Percentiles rank a stretch among this genome's conserved stretches.
These are phyloP conservation scores for Phytopythium kandeliae DNA, from an alignment of 352 stramenopile species.

Conservation along the genomic window DNA sequence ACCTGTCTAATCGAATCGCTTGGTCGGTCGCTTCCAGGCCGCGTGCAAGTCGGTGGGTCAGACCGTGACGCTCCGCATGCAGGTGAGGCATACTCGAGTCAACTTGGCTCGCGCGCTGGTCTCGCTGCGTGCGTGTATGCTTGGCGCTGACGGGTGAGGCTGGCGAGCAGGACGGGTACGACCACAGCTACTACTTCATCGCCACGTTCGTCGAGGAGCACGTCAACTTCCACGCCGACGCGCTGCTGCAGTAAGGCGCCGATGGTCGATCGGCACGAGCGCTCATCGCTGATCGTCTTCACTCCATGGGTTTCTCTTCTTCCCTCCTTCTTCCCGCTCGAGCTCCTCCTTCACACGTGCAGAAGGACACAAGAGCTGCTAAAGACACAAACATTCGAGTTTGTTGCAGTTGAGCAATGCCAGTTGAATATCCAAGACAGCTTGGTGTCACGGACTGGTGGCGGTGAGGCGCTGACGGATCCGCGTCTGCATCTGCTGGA, in stretches of 20 bases:
- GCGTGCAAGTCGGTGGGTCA: slow-evolving; percentile 80
- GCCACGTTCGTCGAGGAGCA: slow-evolving; percentile 95
- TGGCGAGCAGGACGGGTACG: slow-evolving; percentile 82
- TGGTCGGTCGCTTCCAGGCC: slow-evolving; percentile 13
- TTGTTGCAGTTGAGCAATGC: no score
- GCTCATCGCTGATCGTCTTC: no score
- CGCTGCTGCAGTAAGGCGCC: slow-evolving; percentile 65
- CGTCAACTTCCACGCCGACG: slow-evolving; percentile 91
- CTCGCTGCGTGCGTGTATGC: no score
- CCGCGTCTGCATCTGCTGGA: slow-evolving; percentile 31
- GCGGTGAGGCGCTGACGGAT: slow-evolving; percentile 12
- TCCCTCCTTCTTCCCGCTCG: no score
- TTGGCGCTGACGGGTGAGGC: neutral
- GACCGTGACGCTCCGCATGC: slow-evolving; percentile 73
- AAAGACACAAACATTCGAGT: no score
- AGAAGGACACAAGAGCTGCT: no score
- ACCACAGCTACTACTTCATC: slow-evolving; percentile 99
- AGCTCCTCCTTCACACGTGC: no score
- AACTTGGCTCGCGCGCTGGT: neutral
- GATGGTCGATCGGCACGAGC: no score
- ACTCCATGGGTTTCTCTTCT: no score
- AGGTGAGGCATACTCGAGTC: slow-evolving; percentile 15
- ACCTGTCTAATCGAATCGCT: neutral
- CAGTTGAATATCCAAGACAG: no score
- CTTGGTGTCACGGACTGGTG: no score